Conservation (phyloP, 306 rosid species). For the Benincasa hispida region DNA sequence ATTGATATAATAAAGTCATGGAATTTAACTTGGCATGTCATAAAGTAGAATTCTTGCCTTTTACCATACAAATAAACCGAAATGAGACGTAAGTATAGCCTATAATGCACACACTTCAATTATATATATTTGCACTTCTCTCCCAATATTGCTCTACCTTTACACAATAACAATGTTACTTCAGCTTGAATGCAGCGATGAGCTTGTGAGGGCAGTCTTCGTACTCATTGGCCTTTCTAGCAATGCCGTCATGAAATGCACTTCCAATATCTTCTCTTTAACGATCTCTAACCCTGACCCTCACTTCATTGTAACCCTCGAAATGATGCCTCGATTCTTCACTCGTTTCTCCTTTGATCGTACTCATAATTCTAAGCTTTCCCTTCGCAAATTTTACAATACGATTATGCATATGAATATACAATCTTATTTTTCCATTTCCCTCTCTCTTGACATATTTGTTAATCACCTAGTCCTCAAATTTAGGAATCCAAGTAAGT, state of each 20-base stretch:
- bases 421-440: neutral
- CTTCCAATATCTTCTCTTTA: neutral
- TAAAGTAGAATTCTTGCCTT: no score
- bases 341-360: neutral
- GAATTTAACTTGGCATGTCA: no score
- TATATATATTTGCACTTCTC: no score
- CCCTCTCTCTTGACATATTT: neutral
- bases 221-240: neutral
- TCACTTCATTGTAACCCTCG: neutral
- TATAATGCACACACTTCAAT: no score
- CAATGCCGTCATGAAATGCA: neutral
- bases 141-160: no score
- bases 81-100: no score
- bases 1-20: no score
- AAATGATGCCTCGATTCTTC: neutral
- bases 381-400: neutral
- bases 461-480: neutral
- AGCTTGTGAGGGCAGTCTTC: neutral
- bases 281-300: neutral
- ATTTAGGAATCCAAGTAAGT: neutral
- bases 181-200: neutral
- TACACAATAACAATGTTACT: neutral
- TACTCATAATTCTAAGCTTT: neutral
- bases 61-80: no score
- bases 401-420: neutral